Evolutionary conservation across 1,284 basidiomycete species (phyloP).

Genomic region (Psilocybe mexicana): DNA sequence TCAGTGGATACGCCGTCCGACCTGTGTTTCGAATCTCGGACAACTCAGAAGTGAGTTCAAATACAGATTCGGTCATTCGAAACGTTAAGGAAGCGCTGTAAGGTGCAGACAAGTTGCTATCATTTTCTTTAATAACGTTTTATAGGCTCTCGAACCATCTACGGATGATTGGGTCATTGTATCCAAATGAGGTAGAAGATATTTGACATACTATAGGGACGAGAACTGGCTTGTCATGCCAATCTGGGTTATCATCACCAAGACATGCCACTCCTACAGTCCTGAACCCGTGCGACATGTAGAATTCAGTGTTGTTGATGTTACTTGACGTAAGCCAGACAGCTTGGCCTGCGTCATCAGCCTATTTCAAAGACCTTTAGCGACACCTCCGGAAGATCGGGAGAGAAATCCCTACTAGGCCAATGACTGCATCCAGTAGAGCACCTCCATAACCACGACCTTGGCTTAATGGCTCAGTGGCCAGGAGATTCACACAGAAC

Average conservation of each 20-base stretch:
- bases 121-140: background rate
- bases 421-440: slow-evolving; percentile 22
- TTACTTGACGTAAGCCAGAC: slow-evolving; percentile 31
- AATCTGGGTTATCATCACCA: slow-evolving; percentile 30
- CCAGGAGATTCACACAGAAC: slow-evolving; percentile 22
- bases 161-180: background rate
- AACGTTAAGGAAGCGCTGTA: too few relatives aligned
- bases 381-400: background rate
- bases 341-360: slow-evolving; percentile 23
- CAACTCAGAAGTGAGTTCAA: too few relatives aligned
- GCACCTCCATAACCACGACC: slow-evolving; percentile 26
- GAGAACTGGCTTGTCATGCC: slow-evolving; percentile 26
- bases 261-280: slow-evolving; percentile 24
- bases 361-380: slow-evolving; percentile 3
- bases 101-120: too few relatives aligned
- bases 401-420: slow-evolving; percentile 10
- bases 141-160: slow-evolving; percentile 15
- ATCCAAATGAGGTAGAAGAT: background rate
- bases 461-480: slow-evolving; percentile 23
- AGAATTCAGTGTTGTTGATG: slow-evolving; percentile 27
- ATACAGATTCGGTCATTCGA: too few relatives aligned
- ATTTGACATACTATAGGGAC: slow-evolving; percentile 27
- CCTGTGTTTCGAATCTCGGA: too few relatives aligned
- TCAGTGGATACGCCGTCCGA: too few relatives aligned
- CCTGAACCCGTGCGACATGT: slow-evolving; percentile 30